These are phyloP conservation scores for Verticillium dahliae DNA, from an alignment of 2,329 filamentous ascomycete genomes.

Conservation along the genomic window DNA sequence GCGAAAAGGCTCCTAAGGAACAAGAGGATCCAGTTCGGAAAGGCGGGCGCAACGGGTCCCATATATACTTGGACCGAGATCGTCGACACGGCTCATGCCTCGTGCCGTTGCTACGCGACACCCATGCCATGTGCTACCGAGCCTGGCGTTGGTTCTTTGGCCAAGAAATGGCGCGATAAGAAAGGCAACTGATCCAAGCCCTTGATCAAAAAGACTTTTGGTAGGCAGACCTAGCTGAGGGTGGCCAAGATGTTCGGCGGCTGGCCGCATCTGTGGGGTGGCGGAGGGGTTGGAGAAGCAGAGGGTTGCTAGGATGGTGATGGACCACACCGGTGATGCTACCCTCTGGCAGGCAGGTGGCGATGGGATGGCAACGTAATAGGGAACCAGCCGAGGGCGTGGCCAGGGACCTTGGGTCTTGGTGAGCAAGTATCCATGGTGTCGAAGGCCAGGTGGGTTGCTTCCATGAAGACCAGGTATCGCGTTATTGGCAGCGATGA, in stretches of 20 bases:
- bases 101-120: neutral
- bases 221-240: too few relatives aligned
- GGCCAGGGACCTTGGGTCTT: neutral
- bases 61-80: neutral
- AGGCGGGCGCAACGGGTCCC: neutral
- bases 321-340: neutral
- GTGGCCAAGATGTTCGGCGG: neutral
- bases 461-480: neutral
- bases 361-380: neutral
- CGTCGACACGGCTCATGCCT: neutral
- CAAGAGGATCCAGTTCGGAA: neutral
- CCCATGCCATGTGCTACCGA: neutral
- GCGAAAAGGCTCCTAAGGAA: neutral
- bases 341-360: conserved; percentile 1
- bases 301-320: neutral
- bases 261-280: neutral
- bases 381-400: neutral
- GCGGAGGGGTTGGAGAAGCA: neutral
- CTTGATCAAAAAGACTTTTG: neutral
- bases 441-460: neutral
- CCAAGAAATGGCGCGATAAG: conserved; percentile 2
- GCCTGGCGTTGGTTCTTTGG: neutral
- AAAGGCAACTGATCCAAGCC: neutral
- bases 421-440: neutral
- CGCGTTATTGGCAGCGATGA: neutral